Conservation (phyloP, 1,284 basidiomycete species). For the Ustilago cynodontis region DNA sequence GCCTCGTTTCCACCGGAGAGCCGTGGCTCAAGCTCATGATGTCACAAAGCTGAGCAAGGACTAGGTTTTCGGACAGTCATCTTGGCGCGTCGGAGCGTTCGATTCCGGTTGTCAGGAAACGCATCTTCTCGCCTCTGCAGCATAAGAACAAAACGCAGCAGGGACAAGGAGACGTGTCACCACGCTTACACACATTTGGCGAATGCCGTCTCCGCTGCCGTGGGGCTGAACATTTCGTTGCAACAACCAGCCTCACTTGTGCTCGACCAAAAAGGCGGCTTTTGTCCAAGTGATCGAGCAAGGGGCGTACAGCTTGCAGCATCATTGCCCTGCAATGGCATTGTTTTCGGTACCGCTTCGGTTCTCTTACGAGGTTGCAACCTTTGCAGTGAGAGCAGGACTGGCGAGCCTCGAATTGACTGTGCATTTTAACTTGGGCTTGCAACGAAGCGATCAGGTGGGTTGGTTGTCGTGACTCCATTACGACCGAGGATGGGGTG, state of each 20-base stretch:
- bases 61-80: neutral
- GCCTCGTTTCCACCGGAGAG: no score
- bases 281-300: neutral
- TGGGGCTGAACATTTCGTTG: neutral
- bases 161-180: neutral
- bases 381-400: neutral
- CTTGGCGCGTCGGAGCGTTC: neutral
- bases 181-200: neutral
- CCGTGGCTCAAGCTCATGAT: neutral
- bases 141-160: neutral
- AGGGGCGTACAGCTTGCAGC: neutral
- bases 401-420: neutral
- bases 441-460: neutral
- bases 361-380: neutral
- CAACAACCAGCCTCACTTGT: constrained; percentile 1
- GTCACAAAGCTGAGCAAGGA: neutral
- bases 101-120: constrained; percentile 9
- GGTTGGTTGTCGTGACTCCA: neutral
- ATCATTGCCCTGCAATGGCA: neutral
- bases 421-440: neutral
- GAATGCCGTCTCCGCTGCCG: neutral
- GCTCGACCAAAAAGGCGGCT: neutral
- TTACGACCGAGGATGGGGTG: neutral
- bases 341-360: neutral
- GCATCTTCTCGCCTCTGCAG: no score